Percentiles rank a stretch among this genome's conserved stretches.
These are phyloP conservation scores for Epichloe sylvatica DNA, from an alignment of 2,329 filamentous ascomycete genomes.

Conservation along the genomic window DNA sequence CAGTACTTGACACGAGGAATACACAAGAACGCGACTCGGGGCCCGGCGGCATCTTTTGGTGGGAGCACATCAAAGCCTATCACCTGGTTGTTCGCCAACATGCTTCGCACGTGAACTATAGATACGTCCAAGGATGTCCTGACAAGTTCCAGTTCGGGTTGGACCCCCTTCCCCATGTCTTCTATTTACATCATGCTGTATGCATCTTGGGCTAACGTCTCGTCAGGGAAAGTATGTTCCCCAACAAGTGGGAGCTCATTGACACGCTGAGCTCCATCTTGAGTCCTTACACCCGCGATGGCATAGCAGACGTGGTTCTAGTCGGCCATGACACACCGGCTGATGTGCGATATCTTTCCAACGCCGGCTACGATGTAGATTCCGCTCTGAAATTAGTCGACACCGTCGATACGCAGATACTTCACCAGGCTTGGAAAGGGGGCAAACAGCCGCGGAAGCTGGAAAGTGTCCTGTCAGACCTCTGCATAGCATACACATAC, in stretches of 20 bases:
- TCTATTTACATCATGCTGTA: neutral
- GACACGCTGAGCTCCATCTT: conserved; percentile 25
- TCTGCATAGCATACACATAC: conserved; percentile 48
- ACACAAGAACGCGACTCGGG: conserved; percentile 45
- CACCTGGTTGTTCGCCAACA: conserved; percentile 70
- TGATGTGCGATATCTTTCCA: conserved; percentile 56
- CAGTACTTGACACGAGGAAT: conserved; percentile 57
- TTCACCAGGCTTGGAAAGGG: conserved; percentile 52
- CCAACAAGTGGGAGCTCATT: conserved; percentile 20
- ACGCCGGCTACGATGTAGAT: conserved; percentile 48
- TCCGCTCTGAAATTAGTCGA: conserved; percentile 42
- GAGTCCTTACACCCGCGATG: conserved; percentile 12
- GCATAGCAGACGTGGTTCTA: conserved; percentile 47
- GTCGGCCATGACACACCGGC: conserved; percentile 60
- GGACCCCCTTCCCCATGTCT: conserved; percentile 10
- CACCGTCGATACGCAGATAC: conserved; percentile 55
- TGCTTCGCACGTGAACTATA: conserved; percentile 47
- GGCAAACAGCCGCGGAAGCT: conserved; percentile 43
- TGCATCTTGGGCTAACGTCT: conserved; percentile 5
- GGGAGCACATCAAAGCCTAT: conserved; percentile 47
- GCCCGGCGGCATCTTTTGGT: conserved; percentile 50
- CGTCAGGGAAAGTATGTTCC: conserved; percentile 28
- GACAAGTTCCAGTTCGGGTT: conserved; percentile 64
- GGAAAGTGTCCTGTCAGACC: conserved; percentile 42
- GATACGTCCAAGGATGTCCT: conserved; percentile 60